A percentile compares a stretch with the other conserved stretches of the same genome.
These are phyloP conservation scores for Arthrobotrys iridis DNA, from an alignment of 2,329 filamentous ascomycete genomes.

Conservation along the genomic window DNA sequence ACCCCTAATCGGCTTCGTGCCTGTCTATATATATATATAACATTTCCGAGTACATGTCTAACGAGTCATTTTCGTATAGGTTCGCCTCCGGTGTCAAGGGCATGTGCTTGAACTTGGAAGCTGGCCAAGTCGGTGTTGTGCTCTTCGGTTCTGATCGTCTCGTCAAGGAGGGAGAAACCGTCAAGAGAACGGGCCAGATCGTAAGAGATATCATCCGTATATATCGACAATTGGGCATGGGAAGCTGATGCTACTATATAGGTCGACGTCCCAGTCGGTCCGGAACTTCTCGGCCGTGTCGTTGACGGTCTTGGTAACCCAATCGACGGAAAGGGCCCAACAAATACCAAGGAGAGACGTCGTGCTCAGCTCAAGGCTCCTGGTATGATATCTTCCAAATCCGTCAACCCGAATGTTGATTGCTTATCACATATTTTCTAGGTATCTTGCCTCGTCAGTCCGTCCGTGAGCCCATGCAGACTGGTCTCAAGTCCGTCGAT, in stretches of 20 bases:
- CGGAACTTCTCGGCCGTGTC: slow-evolving; percentile 94
- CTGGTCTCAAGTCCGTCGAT: slow-evolving; percentile 98
- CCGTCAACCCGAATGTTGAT: slow-evolving; percentile 5
- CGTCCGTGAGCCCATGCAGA: slow-evolving; percentile 99
- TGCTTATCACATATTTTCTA: slow-evolving; percentile 22
- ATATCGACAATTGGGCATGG: neutral
- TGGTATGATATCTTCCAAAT: slow-evolving; percentile 64
- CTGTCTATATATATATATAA: neutral
- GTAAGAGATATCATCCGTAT: slow-evolving; percentile 68
- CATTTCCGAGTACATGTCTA: slow-evolving; percentile 44
- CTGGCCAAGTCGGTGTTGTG: slow-evolving; percentile 99
- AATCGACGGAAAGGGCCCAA: slow-evolving; percentile 98
- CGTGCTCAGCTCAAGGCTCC: slow-evolving; percentile 99
- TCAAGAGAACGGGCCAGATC: slow-evolving; percentile 99
- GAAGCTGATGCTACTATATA: slow-evolving; percentile 61
- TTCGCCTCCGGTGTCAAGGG: slow-evolving; percentile 99
- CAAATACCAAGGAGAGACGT: slow-evolving; percentile 89
- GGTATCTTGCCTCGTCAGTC: slow-evolving; percentile 91
- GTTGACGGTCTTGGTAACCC: slow-evolving; percentile 98
- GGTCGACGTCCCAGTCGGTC: slow-evolving; percentile 96
- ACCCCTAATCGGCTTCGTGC: slow-evolving; percentile 51
- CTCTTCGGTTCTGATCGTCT: slow-evolving; percentile 99
- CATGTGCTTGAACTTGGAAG: slow-evolving; percentile 99
- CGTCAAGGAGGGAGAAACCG: slow-evolving; percentile 98
- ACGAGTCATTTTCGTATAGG: slow-evolving; percentile 66